Percentiles rank a stretch among this genome's conserved stretches.
These are phyloP conservation scores for Excoecaria agallocha DNA, from an alignment of 345 rosid species.

Conservation along the genomic window DNA sequence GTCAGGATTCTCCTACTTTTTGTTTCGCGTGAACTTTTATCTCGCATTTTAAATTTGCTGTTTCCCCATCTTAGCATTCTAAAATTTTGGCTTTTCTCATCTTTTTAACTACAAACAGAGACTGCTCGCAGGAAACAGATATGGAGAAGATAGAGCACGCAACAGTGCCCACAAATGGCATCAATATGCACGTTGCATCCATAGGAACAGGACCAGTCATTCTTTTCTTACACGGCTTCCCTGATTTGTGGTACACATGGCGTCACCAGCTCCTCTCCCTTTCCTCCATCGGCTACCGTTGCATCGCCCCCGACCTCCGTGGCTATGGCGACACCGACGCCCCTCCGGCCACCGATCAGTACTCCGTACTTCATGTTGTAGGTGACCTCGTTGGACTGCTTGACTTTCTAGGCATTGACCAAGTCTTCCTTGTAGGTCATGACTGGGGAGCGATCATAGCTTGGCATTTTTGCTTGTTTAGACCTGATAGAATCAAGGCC, in stretches of 20 bases:
- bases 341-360: conserved; percentile 38
- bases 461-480: conserved; percentile 56
- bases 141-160: conserved; percentile 73
- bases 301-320: conserved; percentile 76
- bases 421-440: conserved; percentile 60
- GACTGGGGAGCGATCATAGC: conserved; percentile 75
- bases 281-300: conserved; percentile 55
- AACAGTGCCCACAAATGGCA: conserved; percentile 53
- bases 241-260: conserved; percentile 80
- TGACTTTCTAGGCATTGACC: conserved; percentile 27
- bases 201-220: conserved; percentile 55
- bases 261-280: conserved; percentile 66
- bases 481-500: conserved; percentile 69
- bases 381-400: conserved; percentile 56
- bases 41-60: too few species aligned
- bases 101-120: too few species aligned
- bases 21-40: too few species aligned
- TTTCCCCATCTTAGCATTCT: too few species aligned
- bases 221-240: conserved; percentile 72
- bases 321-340: conserved; percentile 70
- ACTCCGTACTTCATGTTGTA: conserved; percentile 46
- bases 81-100: too few species aligned
- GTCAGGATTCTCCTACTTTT: too few species aligned
- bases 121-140: too few species aligned
- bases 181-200: conserved; percentile 61